phyloP scores from a whole-genome alignment of 2,329 filamentous ascomycete species.

The Penicillium digitatum region DNA sequence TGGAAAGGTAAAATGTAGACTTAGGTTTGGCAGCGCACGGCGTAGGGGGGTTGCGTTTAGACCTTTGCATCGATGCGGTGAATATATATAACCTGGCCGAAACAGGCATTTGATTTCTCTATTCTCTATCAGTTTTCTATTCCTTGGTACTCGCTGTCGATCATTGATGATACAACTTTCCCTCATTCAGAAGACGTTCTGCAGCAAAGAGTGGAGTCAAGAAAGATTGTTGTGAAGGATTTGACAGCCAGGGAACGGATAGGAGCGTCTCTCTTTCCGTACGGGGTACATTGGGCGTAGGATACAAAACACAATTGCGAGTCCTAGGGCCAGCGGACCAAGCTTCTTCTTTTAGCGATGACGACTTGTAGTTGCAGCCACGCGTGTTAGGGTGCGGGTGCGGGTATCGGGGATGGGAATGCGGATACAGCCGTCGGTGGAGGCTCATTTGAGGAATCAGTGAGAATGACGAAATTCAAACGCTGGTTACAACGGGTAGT shows the following conservation, averaged over 20 bases:
- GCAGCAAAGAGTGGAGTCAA: background rate
- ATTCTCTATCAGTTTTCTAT: background rate
- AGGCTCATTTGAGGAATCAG: background rate
- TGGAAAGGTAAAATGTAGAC: background rate
- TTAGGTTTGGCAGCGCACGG: background rate
- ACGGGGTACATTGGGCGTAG: background rate
- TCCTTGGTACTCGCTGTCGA: background rate
- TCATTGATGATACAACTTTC: constrained; percentile 1
- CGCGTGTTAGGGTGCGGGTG: background rate
- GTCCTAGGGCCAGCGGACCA: background rate
- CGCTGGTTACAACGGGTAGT: no score
- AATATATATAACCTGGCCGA: background rate
- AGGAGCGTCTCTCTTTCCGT: background rate
- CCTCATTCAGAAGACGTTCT: background rate
- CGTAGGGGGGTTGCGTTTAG: background rate
- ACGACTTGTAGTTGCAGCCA: background rate
- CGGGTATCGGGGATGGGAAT: background rate
- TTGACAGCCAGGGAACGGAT: constrained; percentile 2
- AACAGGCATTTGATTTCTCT: background rate
- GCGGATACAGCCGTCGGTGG: background rate
- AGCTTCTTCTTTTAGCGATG: background rate
- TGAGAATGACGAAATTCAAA: background rate
- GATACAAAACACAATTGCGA: no score
- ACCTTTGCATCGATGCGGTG: background rate
- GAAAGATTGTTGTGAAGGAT: background rate